A percentile compares a stretch with the other conserved stretches of the same genome.
Conservation (phyloP, 108 stramenopile genomes). For the Cyclotella baltica region DNA sequence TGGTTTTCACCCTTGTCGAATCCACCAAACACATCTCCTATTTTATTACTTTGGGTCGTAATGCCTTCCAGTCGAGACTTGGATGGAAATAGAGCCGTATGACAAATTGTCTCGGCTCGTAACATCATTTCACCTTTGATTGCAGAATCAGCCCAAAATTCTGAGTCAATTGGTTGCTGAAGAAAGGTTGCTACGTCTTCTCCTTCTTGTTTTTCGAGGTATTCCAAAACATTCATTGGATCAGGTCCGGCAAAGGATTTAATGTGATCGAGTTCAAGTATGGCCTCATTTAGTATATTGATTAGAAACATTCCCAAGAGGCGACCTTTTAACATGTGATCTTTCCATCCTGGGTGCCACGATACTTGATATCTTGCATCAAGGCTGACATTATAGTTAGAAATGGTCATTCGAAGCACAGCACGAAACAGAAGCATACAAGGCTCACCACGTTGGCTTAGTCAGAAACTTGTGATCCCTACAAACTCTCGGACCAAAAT, state of each 20-base stretch:
- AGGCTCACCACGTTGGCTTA: slow-evolving; percentile 11
- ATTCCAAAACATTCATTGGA: slow-evolving; percentile 9
- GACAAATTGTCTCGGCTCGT: slow-evolving; percentile 21
- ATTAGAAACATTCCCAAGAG: slow-evolving; percentile 42
- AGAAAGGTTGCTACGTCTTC: slow-evolving; percentile 11
- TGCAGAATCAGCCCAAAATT: slow-evolving; percentile 5
- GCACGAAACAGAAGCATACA: neutral
- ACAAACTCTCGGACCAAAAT: neutral
- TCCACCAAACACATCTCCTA: slow-evolving; percentile 5
- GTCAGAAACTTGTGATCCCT: slow-evolving; percentile 16
- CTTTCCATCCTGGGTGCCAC: slow-evolving; percentile 53
- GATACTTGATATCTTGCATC: slow-evolving; percentile 36
- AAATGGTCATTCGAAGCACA: neutral
- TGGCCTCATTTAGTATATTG: slow-evolving; percentile 32
- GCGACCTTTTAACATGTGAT: slow-evolving; percentile 38
- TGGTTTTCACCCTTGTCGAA: slow-evolving; percentile 44
- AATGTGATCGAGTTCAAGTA: slow-evolving; percentile 24
- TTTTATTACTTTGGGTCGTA: slow-evolving; percentile 8
- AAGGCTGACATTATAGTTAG: slow-evolving; percentile 1
- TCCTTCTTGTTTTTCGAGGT: slow-evolving; percentile 15
- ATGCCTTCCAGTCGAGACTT: slow-evolving; percentile 38
- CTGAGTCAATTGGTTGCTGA: neutral
- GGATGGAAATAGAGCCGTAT: slow-evolving; percentile 34
- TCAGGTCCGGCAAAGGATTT: slow-evolving; percentile 6
- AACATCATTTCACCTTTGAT: slow-evolving; percentile 17